phyloP scores from a whole-genome alignment of 2,329 filamentous ascomycete genomes.

The Saccharata proteae region DNA sequence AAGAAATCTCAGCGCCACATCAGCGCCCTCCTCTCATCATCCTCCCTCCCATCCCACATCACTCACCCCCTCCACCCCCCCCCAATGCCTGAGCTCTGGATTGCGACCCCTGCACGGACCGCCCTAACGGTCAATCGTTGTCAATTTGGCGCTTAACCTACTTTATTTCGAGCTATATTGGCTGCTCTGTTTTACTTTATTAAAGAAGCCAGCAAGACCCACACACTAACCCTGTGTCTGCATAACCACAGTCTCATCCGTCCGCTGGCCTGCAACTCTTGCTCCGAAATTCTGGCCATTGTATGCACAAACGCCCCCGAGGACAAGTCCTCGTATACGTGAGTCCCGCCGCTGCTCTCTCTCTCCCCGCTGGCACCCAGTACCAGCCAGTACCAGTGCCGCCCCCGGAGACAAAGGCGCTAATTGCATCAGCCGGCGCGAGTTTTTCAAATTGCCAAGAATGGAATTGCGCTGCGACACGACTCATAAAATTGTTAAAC shows the following conservation, averaged over 20 bases:
- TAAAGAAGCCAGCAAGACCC: conserved; percentile 10
- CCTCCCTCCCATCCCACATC: conserved; percentile 17
- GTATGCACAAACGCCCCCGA: conserved; percentile 17
- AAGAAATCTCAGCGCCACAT: conserved; percentile 14
- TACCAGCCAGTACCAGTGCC: conserved; percentile 1
- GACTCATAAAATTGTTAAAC: conserved; percentile 11
- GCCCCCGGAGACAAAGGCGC: conserved; percentile 7
- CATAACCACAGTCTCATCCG: conserved; percentile 20
- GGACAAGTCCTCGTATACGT: conserved; percentile 20
- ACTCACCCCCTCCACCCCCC: conserved; percentile 18
- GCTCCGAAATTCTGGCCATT: conserved; percentile 20
- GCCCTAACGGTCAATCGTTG: conserved; percentile 19
- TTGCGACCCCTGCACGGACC: conserved; percentile 17
- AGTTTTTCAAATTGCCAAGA: conserved; percentile 27
- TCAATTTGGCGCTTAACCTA: conserved; percentile 19
- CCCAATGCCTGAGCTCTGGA: conserved; percentile 19
- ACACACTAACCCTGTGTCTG: conserved; percentile 4
- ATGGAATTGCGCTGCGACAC: conserved; percentile 26
- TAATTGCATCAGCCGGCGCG: conserved; percentile 16
- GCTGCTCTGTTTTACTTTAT: conserved; percentile 18
- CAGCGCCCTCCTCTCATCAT: conserved; percentile 14
- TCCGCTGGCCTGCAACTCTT: conserved; percentile 20
- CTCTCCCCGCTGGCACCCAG: background rate
- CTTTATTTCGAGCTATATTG: conserved; percentile 10
- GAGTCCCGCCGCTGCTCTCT: conserved; percentile 11